phyloP scores from a whole-genome alignment of 106 monocot genomes.

The Platanthera guangdongensis region DNA sequence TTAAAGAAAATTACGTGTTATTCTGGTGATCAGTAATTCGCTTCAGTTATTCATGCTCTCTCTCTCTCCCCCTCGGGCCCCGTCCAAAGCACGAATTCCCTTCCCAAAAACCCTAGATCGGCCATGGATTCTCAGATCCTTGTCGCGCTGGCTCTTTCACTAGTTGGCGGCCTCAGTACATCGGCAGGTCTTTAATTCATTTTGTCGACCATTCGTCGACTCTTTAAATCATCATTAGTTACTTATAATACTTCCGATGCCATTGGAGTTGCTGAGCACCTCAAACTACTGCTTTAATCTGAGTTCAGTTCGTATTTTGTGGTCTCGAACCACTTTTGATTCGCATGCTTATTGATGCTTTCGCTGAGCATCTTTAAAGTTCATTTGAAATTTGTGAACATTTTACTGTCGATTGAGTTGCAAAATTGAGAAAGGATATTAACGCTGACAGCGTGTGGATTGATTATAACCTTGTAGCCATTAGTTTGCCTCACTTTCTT shows the following conservation, averaged over 20 bases:
- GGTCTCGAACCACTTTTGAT: not conserved
- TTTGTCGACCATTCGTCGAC: no score
- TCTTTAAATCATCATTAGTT: not conserved
- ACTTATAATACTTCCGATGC: no score
- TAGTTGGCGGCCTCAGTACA: constrained; percentile 88
- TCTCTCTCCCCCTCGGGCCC: not conserved
- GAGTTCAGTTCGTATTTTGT: not conserved
- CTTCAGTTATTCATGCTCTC: not conserved
- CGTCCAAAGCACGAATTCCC: not conserved
- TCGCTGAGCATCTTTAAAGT: not conserved
- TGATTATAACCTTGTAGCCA: not conserved
- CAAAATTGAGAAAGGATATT: not conserved
- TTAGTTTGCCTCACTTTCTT: constrained; percentile 4
- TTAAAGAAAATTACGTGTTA: no score
- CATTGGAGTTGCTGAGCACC: not conserved
- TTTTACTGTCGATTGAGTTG: not conserved
- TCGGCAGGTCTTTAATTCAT: constrained; percentile 42
- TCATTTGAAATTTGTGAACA: not conserved
- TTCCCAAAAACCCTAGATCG: not conserved
- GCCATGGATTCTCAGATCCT: constrained; percentile 67
- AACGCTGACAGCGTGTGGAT: not conserved
- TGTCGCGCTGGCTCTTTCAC: constrained; percentile 81
- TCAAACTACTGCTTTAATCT: not conserved
- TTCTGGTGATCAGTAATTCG: no score
- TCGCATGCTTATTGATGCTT: not conserved